Evolutionary conservation across 2,329 filamentous ascomycete genomes (phyloP), one percentile per base, ranked within the genome.

Genomic region (Fusarium fracticaudum): DNA sequence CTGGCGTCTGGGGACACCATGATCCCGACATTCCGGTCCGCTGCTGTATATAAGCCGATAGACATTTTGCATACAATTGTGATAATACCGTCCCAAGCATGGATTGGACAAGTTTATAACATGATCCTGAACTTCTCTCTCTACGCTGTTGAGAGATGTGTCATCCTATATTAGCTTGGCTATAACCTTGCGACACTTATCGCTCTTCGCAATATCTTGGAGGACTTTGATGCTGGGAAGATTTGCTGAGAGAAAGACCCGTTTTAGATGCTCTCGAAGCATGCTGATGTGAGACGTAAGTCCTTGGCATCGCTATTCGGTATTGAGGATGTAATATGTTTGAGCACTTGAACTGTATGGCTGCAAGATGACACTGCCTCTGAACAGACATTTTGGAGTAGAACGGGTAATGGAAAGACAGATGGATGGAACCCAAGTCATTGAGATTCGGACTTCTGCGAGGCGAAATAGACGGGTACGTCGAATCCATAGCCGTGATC

Each of bases 101-200:
- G 14, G 12, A 1, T 37, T 11, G 33, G 22, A 12, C 17, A 48
- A 18, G 10, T 48, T 6, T 20, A 37, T 18, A 48, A 38, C 35
- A 10, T 8, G n/a, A 24, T 31, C 24, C 33, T 29, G 14, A 15
- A 51, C 26, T 26, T 26, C 26, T 26, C 26, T 26, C 17, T n/a
- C 44, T 11, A 22, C 5, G 8, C 24, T 24, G 3, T 14, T n/a
- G 26, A 74, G 5, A 43, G 64, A 66, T 12, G 74, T 75, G 58
- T 84, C 82, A 31, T 85, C 81, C 81, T 80, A 85, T 40, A 87
- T 78, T 10, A 86, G 79, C 62, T 86, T 84, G 8, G 54, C 69
- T 13, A 86, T 75, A 3, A 67, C 44, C 2, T 72, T 51, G 8
- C 80, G 79, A 55, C 82, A 81, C 2, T 47, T 64, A 9, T 81